Conservation (phyloP, 768 basidiomycete genomes). For the Mycena olivaceomarginata region DNA sequence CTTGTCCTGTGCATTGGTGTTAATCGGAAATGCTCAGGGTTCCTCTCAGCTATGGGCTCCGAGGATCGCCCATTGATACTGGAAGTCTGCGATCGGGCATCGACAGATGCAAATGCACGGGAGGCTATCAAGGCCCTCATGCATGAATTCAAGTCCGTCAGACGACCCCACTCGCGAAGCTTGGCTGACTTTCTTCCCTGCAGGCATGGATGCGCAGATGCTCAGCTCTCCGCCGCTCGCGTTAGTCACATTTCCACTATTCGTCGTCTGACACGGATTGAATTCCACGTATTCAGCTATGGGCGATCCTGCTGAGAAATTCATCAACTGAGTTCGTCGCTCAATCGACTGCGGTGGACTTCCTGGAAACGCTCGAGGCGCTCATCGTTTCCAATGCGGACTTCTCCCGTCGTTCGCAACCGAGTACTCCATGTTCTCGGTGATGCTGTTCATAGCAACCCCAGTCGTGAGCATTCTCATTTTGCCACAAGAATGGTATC, state of each 20-base stretch:
- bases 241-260: constrained; percentile 2
- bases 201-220: constrained; percentile 39
- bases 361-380: constrained; percentile 31
- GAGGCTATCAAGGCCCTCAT: constrained; percentile 39
- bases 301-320: constrained; percentile 43
- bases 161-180: no score
- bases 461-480: constrained; percentile 18
- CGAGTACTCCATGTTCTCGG: constrained; percentile 39
- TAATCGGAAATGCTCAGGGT: constrained; percentile 6
- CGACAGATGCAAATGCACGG: constrained; percentile 29
- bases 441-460: constrained; percentile 40
- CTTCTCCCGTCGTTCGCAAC: constrained; percentile 38
- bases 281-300: constrained; percentile 4
- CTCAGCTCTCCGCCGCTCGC: constrained; percentile 44
- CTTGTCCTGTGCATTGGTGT: neutral
- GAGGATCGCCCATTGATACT: constrained; percentile 41
- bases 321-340: constrained; percentile 40
- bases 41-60: constrained; percentile 38
- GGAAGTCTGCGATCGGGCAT: constrained; percentile 41
- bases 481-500: neutral
- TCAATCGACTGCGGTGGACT: constrained; percentile 40
- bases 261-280: neutral
- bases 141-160: constrained; percentile 39
- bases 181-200: neutral
- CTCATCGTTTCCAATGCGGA: constrained; percentile 17